A percentile compares a stretch with the other conserved stretches of the same genome.
Conservation (phyloP, 768 basidiomycete genomes). For the Phaeotremella skinneri region DNA sequence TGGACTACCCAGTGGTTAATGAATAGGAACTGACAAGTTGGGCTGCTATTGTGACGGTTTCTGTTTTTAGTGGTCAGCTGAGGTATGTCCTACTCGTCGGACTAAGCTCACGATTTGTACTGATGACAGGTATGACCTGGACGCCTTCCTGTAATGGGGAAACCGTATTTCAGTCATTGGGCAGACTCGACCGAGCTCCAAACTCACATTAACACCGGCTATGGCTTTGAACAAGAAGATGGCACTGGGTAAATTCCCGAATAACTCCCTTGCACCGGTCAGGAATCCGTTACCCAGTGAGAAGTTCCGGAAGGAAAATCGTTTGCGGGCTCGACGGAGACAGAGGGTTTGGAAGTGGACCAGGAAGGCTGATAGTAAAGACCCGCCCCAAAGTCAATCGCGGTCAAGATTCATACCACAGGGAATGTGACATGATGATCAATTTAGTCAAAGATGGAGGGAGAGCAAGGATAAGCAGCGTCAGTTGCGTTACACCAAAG, state of each 20-base stretch:
- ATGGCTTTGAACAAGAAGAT: constrained; percentile 92
- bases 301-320: constrained; percentile 89
- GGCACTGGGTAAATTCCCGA: constrained; percentile 86
- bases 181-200: constrained; percentile 6
- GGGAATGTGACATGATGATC: not conserved
- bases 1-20: no score
- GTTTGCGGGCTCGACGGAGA: constrained; percentile 84
- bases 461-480: not conserved
- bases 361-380: constrained; percentile 66
- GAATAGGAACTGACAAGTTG: constrained; percentile 61
- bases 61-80: constrained; percentile 15
- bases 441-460: no score
- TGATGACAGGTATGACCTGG: constrained; percentile 81
- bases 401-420: not conserved
- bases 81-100: not conserved
- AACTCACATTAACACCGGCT: constrained; percentile 66
- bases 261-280: constrained; percentile 82
- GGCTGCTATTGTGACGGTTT: constrained; percentile 87
- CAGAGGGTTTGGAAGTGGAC: constrained; percentile 88
- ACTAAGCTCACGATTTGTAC: constrained; percentile 69
- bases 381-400: not conserved
- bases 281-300: constrained; percentile 84
- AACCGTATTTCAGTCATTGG: constrained; percentile 12
- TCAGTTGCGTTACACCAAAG: constrained; percentile 4
- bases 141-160: constrained; percentile 54